Evolutionary conservation across 2,329 filamentous ascomycete species (phyloP).

Genomic region (Colletotrichum shisoi): DNA sequence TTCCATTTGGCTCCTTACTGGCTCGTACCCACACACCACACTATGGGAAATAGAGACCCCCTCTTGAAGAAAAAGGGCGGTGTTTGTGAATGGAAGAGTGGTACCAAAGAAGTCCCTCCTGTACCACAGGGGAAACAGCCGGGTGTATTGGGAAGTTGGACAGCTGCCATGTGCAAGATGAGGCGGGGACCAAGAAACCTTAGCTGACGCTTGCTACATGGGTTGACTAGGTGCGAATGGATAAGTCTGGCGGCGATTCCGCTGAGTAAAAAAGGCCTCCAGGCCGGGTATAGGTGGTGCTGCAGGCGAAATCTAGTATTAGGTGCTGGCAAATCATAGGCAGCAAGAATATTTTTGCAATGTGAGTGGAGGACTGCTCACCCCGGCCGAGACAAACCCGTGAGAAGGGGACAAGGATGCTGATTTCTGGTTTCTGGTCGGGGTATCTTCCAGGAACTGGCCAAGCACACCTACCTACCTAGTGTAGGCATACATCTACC

Average conservation of each 20-base stretch:
- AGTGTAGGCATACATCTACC: constrained; percentile 1
- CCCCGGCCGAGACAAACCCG: constrained; percentile 30
- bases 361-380: constrained; percentile 16
- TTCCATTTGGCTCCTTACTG: constrained; percentile 31
- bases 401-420: constrained; percentile 29
- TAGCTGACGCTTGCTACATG: constrained; percentile 27
- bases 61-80: not conserved
- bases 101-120: constrained; percentile 6
- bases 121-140: constrained; percentile 2
- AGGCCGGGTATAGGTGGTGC: constrained; percentile 9
- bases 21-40: not conserved
- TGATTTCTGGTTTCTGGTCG: constrained; percentile 16
- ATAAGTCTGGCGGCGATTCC: constrained; percentile 10
- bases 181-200: constrained; percentile 17
- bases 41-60: not conserved
- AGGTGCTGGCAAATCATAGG: constrained; percentile 21
- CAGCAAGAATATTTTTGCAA: constrained; percentile 20
- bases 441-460: constrained; percentile 25
- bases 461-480: constrained; percentile 11
- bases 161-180: constrained; percentile 17
- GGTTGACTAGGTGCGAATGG: constrained; percentile 18
- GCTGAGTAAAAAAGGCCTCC: constrained; percentile 2
- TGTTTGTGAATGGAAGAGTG: constrained; percentile 1
- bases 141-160: constrained; percentile 20
- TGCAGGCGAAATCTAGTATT: constrained; percentile 31